These are phyloP conservation scores for Carex arenaria DNA, from an alignment of 202 grass and related monocot species.

Conservation along the genomic window DNA sequence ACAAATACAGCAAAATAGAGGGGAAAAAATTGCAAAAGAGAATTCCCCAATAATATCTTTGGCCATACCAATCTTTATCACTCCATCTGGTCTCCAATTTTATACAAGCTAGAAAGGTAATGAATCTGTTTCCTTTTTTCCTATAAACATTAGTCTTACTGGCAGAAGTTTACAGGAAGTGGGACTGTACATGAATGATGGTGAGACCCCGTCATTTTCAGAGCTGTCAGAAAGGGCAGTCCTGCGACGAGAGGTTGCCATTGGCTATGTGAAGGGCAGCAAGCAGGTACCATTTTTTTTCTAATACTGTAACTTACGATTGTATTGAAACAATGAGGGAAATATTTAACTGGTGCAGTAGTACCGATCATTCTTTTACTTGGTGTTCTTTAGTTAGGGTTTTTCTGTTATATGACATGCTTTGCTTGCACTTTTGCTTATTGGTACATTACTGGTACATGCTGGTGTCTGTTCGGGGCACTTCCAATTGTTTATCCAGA, in stretches of 20 bases:
- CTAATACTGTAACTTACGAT: background rate
- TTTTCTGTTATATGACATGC: background rate
- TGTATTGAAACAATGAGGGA: background rate
- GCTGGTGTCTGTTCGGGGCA: background rate
- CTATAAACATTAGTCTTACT: background rate
- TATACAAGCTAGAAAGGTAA: background rate
- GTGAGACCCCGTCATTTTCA: conserved; percentile 67
- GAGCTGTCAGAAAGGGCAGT: conserved; percentile 92
- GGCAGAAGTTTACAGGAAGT: conserved; percentile 53
- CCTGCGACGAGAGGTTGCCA: conserved; percentile 85
- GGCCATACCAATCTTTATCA: background rate
- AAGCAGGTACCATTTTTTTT: conserved; percentile 54
- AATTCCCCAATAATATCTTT: background rate
- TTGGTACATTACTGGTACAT: background rate
- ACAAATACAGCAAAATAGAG: background rate
- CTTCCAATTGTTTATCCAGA: background rate
- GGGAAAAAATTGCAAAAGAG: background rate
- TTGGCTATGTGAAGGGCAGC: conserved; percentile 71
- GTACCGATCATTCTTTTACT: background rate
- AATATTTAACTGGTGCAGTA: background rate
- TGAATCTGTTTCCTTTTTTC: background rate
- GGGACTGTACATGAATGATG: conserved; percentile 78
- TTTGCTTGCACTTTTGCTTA: background rate
- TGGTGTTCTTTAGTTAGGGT: background rate
- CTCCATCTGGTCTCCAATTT: background rate